Percentiles rank a stretch among this genome's conserved stretches.
Evolutionary conservation across 2,329 filamentous ascomycete species (phyloP).

Genomic region (Colletotrichum karsti): DNA sequence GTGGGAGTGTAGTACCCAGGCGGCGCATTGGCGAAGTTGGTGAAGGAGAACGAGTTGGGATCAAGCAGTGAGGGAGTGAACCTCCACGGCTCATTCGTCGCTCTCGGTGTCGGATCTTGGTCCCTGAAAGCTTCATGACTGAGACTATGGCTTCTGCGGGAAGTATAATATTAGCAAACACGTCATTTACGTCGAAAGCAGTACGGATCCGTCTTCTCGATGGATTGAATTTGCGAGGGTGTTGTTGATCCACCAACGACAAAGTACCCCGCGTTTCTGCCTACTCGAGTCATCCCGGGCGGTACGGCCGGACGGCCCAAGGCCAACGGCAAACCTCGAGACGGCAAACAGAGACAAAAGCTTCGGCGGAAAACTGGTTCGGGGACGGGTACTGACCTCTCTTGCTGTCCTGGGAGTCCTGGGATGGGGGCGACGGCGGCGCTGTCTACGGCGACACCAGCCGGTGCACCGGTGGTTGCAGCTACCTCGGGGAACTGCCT

Average conservation of each 20-base stretch:
- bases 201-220: background rate
- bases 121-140: constrained; percentile 64
- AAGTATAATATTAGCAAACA: constrained; percentile 24
- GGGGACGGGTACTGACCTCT: constrained; percentile 18
- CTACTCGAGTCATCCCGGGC: constrained; percentile 5
- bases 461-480: constrained; percentile 55
- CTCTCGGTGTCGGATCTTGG: constrained; percentile 84
- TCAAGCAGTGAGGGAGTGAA: constrained; percentile 92
- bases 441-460: constrained; percentile 45
- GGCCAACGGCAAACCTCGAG: background rate
- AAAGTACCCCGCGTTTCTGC: constrained; percentile 21
- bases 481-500: constrained; percentile 81
- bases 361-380: background rate
- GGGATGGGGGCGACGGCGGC: constrained; percentile 21
- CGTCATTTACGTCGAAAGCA: background rate
- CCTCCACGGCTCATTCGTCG: constrained; percentile 82
- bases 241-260: background rate
- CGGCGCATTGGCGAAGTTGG: constrained; percentile 80
- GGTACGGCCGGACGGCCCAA: background rate
- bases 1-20: constrained; percentile 90
- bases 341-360: background rate
- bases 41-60: constrained; percentile 83
- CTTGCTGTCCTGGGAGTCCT: constrained; percentile 19
- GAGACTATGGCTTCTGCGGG: constrained; percentile 53
- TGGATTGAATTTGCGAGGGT: background rate